These are phyloP conservation scores for Paragyromitra xinjiangensis DNA, from an alignment of 495 filamentous ascomycete genomes.

Conservation along the genomic window DNA sequence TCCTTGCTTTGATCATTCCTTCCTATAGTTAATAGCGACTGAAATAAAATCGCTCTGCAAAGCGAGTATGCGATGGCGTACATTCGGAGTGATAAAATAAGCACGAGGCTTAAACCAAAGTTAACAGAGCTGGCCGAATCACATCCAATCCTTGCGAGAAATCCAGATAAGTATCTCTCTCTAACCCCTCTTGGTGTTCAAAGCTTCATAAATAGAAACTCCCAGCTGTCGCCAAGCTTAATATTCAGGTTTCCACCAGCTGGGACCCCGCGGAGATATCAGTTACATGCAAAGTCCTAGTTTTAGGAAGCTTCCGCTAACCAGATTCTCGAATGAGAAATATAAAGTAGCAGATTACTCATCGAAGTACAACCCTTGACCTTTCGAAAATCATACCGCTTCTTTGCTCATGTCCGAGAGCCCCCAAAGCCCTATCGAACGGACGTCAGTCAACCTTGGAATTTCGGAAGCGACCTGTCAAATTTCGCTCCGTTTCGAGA, in stretches of 20 bases:
- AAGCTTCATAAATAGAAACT: constrained; percentile 1
- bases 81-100: background rate
- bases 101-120: background rate
- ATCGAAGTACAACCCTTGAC: background rate
- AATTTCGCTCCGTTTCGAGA: background rate
- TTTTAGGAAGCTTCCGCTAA: background rate
- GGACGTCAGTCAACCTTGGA: background rate
- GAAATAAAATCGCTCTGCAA: constrained; percentile 8
- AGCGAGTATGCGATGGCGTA: background rate
- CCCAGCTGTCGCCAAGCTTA: constrained; percentile 1
- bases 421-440: background rate
- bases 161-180: background rate
- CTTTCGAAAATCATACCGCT: background rate
- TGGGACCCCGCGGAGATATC: constrained; percentile 14
- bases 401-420: background rate
- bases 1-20: background rate
- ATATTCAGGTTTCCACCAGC: background rate
- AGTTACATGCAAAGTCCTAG: background rate
- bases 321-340: background rate
- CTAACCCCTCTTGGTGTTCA: background rate
- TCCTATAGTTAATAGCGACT: background rate
- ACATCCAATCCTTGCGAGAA: background rate
- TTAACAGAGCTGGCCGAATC: constrained; percentile 2
- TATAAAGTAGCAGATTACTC: background rate
- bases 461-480: background rate